Evolutionary conservation across 345 rosid genomes (phyloP).

Genomic region (Psidium guajava): DNA sequence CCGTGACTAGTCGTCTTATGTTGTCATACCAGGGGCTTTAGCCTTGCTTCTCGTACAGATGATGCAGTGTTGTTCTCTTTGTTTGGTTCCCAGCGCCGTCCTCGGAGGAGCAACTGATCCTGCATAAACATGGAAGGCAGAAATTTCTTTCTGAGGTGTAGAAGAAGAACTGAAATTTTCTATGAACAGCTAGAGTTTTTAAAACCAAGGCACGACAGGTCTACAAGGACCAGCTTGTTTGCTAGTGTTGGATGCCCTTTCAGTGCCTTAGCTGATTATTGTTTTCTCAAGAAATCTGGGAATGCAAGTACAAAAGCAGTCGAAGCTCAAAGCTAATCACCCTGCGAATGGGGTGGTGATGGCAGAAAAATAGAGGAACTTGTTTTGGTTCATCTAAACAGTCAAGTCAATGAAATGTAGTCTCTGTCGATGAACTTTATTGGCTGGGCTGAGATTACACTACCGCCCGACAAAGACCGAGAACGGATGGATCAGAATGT

Average conservation of each 20-base stretch:
- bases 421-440: neutral
- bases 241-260: neutral
- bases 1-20: neutral
- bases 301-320: neutral
- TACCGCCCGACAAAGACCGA: neutral
- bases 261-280: neutral
- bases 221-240: neutral
- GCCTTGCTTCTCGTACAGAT: neutral
- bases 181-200: neutral
- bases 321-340: neutral
- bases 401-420: neutral
- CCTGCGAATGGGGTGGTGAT: neutral
- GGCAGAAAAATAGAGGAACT: neutral
- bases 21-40: neutral
- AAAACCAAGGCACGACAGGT: neutral
- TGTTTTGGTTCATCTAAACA: neutral
- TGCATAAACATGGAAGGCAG: neutral
- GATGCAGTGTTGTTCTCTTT: neutral
- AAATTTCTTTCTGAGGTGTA: neutral
- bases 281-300: neutral
- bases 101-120: neutral
- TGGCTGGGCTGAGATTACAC: neutral
- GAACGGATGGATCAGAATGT: neutral
- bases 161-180: neutral
- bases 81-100: neutral